These are phyloP conservation scores for Termitomyces sp. DNA, from an alignment of 768 basidiomycete species.

Conservation along the genomic window DNA sequence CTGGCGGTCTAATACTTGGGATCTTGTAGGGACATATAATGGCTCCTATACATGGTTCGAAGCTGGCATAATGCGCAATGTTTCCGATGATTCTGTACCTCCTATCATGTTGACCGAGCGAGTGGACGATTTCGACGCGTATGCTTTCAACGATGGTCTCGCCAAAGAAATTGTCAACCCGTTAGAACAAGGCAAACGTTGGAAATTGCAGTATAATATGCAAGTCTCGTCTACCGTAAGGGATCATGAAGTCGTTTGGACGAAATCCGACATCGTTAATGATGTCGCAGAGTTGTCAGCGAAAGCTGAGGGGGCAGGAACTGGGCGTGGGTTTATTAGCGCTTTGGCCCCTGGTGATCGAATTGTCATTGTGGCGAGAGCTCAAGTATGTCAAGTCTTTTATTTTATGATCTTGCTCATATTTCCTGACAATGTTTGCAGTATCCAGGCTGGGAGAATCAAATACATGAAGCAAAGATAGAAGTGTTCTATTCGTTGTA, in stretches of 20 bases:
- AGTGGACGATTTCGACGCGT: constrained; percentile 1
- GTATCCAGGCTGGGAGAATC: constrained; percentile 25
- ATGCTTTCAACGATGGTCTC: neutral
- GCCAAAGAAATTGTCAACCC: constrained; percentile 12
- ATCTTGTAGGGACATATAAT: constrained; percentile 20
- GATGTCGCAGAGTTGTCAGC: constrained; percentile 10
- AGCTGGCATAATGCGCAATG: constrained; percentile 20
- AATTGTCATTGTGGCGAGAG: constrained; percentile 21
- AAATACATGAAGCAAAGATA: constrained; percentile 16
- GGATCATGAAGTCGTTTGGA: constrained; percentile 21
- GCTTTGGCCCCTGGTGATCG: constrained; percentile 17
- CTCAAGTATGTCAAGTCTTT: constrained; percentile 18
- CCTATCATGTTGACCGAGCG: neutral
- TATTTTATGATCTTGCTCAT: neutral
- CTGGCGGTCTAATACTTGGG: neutral
- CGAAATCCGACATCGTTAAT: constrained; percentile 2
- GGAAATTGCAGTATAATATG: constrained; percentile 24
- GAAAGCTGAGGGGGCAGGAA: constrained; percentile 9
- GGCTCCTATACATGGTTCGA: constrained; percentile 29
- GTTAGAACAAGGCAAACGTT: constrained; percentile 9
- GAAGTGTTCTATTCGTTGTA: constrained; percentile 21
- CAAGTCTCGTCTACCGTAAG: constrained; percentile 15
- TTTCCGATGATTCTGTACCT: neutral
- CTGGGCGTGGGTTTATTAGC: constrained; percentile 15
- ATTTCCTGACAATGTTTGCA: constrained; percentile 1